Conservation (phyloP, 306 rosid species). For the Inga oerstediana region DNA sequence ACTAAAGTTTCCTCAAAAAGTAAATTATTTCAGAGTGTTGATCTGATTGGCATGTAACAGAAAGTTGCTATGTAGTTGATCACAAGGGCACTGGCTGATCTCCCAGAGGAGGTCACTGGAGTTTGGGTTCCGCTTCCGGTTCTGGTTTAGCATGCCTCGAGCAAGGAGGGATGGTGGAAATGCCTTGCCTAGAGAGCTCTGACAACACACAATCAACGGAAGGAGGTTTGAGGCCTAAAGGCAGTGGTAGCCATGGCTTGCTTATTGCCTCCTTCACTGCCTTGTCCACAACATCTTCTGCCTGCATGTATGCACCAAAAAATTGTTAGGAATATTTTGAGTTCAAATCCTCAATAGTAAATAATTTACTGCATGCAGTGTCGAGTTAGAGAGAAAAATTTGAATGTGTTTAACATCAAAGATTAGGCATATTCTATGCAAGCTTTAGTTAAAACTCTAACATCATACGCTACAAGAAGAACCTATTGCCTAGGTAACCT, state of each 20-base stretch:
- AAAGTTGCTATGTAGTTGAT: background rate
- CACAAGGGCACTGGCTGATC: conserved; percentile 2
- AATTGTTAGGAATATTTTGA: background rate
- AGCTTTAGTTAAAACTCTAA: background rate
- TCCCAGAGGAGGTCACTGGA: conserved; percentile 2
- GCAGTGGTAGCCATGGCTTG: conserved; percentile 95
- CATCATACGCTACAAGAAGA: background rate
- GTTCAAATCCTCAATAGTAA: background rate
- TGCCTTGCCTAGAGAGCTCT: conserved; percentile 84
- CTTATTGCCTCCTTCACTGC: conserved; percentile 80
- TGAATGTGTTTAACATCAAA: background rate
- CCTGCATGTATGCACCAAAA: conserved; percentile 55
- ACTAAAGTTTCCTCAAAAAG: background rate
- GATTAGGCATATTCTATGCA: background rate
- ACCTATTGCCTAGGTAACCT: background rate
- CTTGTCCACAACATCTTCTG: conserved; percentile 82
- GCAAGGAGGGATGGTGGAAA: conserved; percentile 64
- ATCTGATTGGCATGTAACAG: conserved; percentile 27
- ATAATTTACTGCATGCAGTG: background rate
- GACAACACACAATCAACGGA: conserved; percentile 76
- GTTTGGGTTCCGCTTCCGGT: background rate
- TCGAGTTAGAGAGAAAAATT: background rate
- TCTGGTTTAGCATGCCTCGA: conserved; percentile 32
- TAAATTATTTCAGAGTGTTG: conserved; percentile 14
- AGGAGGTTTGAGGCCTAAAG: conserved; percentile 92